Percentiles rank a stretch among this genome's conserved stretches.
Conservation (phyloP, 257 asterid species). For the Nicotiana tomentosiformis region DNA sequence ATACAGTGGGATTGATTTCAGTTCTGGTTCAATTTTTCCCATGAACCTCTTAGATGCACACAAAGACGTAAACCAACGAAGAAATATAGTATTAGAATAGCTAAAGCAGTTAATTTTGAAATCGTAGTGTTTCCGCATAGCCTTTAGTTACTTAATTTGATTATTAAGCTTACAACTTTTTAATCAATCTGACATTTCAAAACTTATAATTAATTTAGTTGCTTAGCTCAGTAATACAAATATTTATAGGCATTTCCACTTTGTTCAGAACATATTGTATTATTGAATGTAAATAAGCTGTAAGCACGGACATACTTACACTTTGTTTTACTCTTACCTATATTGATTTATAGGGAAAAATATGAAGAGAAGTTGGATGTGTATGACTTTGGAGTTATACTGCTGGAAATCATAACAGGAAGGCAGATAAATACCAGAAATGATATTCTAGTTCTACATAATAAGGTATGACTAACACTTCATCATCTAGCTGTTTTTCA, state of each 20-base stretch:
- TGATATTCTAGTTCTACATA: conserved; percentile 39
- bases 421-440: conserved; percentile 40
- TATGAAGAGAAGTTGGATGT: conserved; percentile 62
- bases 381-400: conserved; percentile 68
- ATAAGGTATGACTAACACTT: conserved; percentile 46
- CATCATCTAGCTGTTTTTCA: neutral
- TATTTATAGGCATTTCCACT: neutral
- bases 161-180: neutral
- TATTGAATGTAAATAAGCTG: neutral
- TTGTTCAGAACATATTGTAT: neutral
- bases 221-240: neutral
- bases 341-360: conserved; percentile 37
- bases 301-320: neutral
- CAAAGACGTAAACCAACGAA: neutral
- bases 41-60: neutral
- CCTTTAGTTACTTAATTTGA: neutral
- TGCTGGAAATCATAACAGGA: conserved; percentile 69
- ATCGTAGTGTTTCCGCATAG: neutral
- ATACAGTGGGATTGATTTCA: neutral
- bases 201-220: neutral
- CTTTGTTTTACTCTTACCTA: neutral
- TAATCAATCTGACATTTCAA: neutral
- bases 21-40: too few species aligned
- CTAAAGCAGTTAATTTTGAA: neutral
- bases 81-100: neutral